phyloP scores from a whole-genome alignment of 2,329 filamentous ascomycete species.

The Raffaelea deltoideospora region DNA sequence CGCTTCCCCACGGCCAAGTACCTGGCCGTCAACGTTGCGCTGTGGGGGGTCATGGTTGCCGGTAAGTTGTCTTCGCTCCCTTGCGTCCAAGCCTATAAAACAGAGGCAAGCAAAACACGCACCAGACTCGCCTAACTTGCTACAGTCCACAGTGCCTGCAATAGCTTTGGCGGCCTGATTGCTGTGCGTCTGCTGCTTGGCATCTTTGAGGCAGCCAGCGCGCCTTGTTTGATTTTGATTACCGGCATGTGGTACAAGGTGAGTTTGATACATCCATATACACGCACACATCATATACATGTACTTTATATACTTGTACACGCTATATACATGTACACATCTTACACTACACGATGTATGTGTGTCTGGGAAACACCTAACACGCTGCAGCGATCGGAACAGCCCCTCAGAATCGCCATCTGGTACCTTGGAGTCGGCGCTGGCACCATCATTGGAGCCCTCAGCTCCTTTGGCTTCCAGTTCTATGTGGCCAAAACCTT shows the following conservation, averaged over 20 bases:
- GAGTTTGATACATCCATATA: conserved; percentile 8
- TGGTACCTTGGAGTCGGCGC: too few relatives aligned
- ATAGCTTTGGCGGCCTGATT: conserved; percentile 44
- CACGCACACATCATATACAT: background rate
- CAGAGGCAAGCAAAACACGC: too few relatives aligned
- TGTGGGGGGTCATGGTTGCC: conserved; percentile 47
- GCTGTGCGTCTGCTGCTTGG: conserved; percentile 50
- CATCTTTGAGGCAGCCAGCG: conserved; percentile 55
- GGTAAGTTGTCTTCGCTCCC: too few relatives aligned
- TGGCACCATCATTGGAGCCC: too few relatives aligned
- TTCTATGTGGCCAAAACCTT: too few relatives aligned
- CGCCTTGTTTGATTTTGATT: conserved; percentile 52
- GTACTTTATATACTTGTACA: background rate
- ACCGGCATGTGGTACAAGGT: conserved; percentile 62
- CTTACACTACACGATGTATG: too few relatives aligned
- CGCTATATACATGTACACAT: conserved; percentile 40
- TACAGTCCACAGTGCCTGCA: conserved; percentile 44
- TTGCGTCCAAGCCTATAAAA: too few relatives aligned
- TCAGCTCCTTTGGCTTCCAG: too few relatives aligned
- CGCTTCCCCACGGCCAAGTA: conserved; percentile 55
- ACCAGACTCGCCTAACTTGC: too few relatives aligned
- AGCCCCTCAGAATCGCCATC: too few relatives aligned
- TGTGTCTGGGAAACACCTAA: too few relatives aligned
- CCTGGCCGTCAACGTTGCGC: conserved; percentile 44
- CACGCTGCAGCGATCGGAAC: too few relatives aligned